Base-by-base conservation (phyloP, 108 stramenopile species). In the Conticribra weissflogii region DNA sequence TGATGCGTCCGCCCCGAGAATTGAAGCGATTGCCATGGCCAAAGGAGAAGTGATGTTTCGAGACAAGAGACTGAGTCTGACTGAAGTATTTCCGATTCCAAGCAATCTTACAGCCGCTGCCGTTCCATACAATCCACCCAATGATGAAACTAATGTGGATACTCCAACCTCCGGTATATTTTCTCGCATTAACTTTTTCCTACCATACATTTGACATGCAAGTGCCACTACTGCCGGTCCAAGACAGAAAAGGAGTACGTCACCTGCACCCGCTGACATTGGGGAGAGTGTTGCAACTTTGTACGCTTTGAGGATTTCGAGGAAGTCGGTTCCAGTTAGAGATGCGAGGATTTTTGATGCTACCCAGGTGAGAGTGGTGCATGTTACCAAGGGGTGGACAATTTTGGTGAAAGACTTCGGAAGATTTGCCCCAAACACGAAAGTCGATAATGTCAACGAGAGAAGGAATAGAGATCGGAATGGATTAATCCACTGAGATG, bases 31-130 rank as follows among this genome's bases (percentile, higher is more conserved):
- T 0, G 93, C 87, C 88, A 96, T 92, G 18, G 94, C 96, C 54
- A 97, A 70, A 2, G 96, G 93, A 32, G 86, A 86, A 9, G 94
- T 95, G 54, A 96, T 95, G 60, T 91, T 92, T 21, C 96, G 71
- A 2, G 89, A 76, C 3, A 97, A 71, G 53, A 88, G 68, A 31
- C 82, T 72, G 15, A 95, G 74, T 28, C 94, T 78, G 30, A 96
- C 54, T 2, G 64, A 50, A 2, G 78, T 78, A 41, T 73, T 77
- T 17, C 50, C 76, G 46, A 94, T 60, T n/a, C 66, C 66, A 53
- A 88, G 59, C 16, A 85, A 25, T 21, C 87, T 61, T 0, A 87
- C 89, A 14, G 66, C 56, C 0, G 66, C 69, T 3, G 90, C 90
- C 0, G 89, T 94, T 24, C 90, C 89, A 62, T 83, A 94, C 36